Base-by-base conservation (phyloP, 352 stramenopile species). In the Phytophthora tubulina region DNA sequence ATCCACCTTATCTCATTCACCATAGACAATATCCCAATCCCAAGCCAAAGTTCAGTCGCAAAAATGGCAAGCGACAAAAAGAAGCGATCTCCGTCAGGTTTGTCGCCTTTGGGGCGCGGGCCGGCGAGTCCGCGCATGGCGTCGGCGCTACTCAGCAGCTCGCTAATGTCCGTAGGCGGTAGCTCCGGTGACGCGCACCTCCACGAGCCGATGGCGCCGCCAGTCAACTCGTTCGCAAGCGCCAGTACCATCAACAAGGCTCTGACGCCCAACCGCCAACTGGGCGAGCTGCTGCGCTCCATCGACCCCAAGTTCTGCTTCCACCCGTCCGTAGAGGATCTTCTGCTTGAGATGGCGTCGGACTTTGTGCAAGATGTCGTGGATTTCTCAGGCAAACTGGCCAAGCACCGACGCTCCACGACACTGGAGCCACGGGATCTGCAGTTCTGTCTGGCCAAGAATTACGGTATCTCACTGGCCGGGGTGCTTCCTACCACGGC, bases 401-500 rank as follows among this genome's bases (percentile, higher is more conserved):
- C 86, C 53, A 94, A 94, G 67, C 89, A 96, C 73, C 79, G 89
- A 10, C 85, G 87, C n/a, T 90, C 89, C 6, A 92, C 76, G 10
- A 81, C 85, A 49, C 63, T 94, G 8, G 86, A 95, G 59, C 66
- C 85, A 30, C 88, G 86, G 36, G 89, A 96, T 54, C 54, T 96
- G 38, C 89, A 96, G 76, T 89, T 96, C 31, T 92, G 79, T 60
- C 73, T 96, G 49, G 84, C 85, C 65, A 96, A 96, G 77, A 95
- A 92, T 74, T 92, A 96, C 56, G 86, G 89, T 64, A 92, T 96
- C 63, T 94, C 89, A 17, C 74, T 96, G 44, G 86, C 84, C 4
- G 87, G 87, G 11, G 83, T 88, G 64, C 73, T 89, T 15, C 73
- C 75, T 46, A 42, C 63, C 33, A 48, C 65, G 4, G n/a, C 58